Evolutionary conservation across 345 rosid species (phyloP).

Genomic region (Stellera chamaejasme): DNA sequence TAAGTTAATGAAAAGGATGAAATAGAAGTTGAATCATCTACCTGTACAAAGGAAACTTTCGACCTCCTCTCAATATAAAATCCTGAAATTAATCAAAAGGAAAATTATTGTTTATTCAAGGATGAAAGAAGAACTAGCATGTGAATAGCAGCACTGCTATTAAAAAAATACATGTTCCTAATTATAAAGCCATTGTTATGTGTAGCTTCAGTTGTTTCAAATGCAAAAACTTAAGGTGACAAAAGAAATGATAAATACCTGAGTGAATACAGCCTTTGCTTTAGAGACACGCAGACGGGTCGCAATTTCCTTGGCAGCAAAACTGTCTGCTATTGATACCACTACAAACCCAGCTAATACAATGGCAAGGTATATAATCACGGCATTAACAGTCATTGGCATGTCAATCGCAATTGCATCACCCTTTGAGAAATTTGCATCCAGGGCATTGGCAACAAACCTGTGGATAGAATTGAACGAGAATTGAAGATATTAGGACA

Average conservation of each 20-base stretch:
- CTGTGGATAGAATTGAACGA: constrained; percentile 22
- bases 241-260: constrained; percentile 35
- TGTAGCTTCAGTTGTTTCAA: background rate
- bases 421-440: constrained; percentile 53
- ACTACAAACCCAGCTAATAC: constrained; percentile 69
- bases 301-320: constrained; percentile 78
- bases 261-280: constrained; percentile 87
- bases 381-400: constrained; percentile 90
- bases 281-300: constrained; percentile 65
- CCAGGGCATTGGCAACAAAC: constrained; percentile 73
- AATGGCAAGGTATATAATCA: constrained; percentile 75
- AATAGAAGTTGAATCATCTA: constrained; percentile 16
- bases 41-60: constrained; percentile 81
- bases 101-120: too few relatives aligned
- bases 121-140: too few relatives aligned
- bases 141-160: too few relatives aligned
- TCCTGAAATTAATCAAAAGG: constrained; percentile 35
- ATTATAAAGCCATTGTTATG: too few relatives aligned
- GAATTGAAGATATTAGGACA: too few relatives aligned
- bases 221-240: background rate
- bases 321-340: constrained; percentile 96
- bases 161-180: too few relatives aligned
- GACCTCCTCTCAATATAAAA: constrained; percentile 71
- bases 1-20: background rate
- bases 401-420: constrained; percentile 89